Base-by-base conservation (phyloP, 352 stramenopile species). In the Thalassiosira livingstoniorum region DNA sequence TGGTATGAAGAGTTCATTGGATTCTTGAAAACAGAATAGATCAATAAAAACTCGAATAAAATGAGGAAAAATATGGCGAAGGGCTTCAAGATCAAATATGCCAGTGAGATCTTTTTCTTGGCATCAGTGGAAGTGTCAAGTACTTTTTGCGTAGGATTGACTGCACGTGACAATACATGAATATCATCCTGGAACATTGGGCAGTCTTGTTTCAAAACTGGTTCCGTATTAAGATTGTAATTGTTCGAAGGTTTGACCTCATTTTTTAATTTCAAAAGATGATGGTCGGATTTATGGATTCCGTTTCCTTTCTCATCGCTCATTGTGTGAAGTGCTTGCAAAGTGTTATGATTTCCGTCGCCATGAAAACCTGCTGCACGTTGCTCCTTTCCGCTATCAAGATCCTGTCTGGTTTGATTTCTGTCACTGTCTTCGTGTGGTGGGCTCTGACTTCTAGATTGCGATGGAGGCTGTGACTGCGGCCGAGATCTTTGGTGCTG, bases 21-120 rank as follows among this genome's bases (percentile, higher is more conserved):
- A 57, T 78, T 53, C 5, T 47, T 47, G 13, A 72, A 35, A 4
- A 66, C 61, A 27, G 72, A 51, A 51, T 65, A 27, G 42, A 80
- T 71, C 61, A 66, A 39, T 25, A 42, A 39, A 34, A 64, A 15
- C n/a, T 61, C 51, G 13, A 80, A 25, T 25, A 80, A n/a, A 18
- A 80, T n/a, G 32, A 80, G 61, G 39, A 25, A 45, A 42, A 60
- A 27, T n/a, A 65, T 66, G 29, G 29, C 34, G 34, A 67, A 21
- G 13, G 29, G 13, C 27, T 55, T 60, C 18, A 66, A 53, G 2
- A 45, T 23, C 31, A 13, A 67, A 1, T 27, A 47, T 2, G 2
- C 18, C n/a, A 67, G 21, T n/a, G 18, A 2, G 18, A 23, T 13
- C 21, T 2, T 32, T 11, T 67, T 45, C 15, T 67, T 45, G 27